Evolutionary conservation across 2,329 filamentous ascomycete species (phyloP).

Genomic region (Pseudocercospora cruenta): DNA sequence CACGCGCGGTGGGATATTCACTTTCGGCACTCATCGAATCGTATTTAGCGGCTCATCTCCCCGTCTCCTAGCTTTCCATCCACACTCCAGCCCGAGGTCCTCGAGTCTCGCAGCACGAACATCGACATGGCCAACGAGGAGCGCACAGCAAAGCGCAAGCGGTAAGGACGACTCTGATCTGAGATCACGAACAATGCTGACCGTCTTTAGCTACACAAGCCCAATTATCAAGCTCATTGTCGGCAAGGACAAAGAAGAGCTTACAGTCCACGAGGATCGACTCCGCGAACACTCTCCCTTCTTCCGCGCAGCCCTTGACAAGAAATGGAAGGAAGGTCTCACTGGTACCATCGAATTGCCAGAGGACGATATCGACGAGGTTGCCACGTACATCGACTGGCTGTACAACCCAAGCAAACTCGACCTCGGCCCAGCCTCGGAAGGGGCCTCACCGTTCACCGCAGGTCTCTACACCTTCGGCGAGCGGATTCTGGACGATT

Average conservation of each 20-base stretch:
- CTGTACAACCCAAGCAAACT: constrained; percentile 12
- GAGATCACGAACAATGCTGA: neutral
- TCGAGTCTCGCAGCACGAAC: neutral
- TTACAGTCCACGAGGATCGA: constrained; percentile 15
- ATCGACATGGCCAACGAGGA: constrained; percentile 1
- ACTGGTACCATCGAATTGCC: constrained; percentile 6
- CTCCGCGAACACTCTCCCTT: constrained; percentile 9
- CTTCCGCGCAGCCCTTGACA: constrained; percentile 17
- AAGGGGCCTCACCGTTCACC: neutral
- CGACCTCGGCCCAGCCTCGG: neutral
- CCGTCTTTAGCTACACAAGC: constrained; percentile 8
- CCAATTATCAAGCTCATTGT: constrained; percentile 9
- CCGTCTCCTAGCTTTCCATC: neutral
- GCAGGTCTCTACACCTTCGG: constrained; percentile 13
- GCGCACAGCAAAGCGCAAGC: constrained; percentile 2
- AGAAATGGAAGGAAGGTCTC: constrained; percentile 16
- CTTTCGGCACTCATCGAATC: too few species aligned
- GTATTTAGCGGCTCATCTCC: too few species aligned
- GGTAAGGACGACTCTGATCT: neutral
- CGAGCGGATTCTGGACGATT: constrained; percentile 9
- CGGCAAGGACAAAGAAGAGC: neutral
- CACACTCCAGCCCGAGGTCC: neutral
- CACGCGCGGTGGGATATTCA: too few species aligned
- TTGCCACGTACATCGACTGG: constrained; percentile 22
- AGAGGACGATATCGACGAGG: constrained; percentile 6